phyloP scores from a whole-genome alignment of 2,329 filamentous ascomycete species.

The Rhexocercosporidium sp. region DNA sequence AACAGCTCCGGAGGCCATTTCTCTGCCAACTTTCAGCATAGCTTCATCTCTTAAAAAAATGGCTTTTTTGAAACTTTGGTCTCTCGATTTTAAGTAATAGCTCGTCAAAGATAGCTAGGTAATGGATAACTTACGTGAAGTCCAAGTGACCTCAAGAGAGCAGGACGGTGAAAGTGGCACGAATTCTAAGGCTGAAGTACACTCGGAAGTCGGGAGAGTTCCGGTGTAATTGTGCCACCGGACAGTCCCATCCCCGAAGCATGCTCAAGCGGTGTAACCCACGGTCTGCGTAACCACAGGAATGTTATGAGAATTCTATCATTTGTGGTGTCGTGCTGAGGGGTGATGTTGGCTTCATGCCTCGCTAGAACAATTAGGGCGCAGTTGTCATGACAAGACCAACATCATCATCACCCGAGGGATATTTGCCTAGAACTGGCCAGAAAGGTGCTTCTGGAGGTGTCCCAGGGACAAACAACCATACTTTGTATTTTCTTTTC shows the following conservation, averaged over 20 bases:
- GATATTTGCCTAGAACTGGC: no score
- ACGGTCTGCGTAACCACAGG: background rate
- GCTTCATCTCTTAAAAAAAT: no score
- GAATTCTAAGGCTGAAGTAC: background rate
- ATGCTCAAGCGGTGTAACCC: conserved; percentile 2
- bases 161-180: background rate
- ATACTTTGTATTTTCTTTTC: background rate
- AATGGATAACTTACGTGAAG: background rate
- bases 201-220: background rate
- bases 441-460: no score
- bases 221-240: background rate
- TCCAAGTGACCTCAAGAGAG: background rate
- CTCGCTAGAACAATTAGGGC: background rate
- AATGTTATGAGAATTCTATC: background rate
- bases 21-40: no score
- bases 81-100: no score
- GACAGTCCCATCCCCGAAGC: background rate
- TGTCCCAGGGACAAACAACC: no score
- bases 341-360: background rate
- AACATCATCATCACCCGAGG: background rate
- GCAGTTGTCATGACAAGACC: background rate
- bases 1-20: no score
- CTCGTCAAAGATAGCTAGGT: no score
- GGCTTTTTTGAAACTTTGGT: no score
- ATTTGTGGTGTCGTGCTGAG: background rate